These are phyloP conservation scores for Chenopodium berlandieri DNA, from an alignment of 148 eudicot species.

Conservation along the genomic window DNA sequence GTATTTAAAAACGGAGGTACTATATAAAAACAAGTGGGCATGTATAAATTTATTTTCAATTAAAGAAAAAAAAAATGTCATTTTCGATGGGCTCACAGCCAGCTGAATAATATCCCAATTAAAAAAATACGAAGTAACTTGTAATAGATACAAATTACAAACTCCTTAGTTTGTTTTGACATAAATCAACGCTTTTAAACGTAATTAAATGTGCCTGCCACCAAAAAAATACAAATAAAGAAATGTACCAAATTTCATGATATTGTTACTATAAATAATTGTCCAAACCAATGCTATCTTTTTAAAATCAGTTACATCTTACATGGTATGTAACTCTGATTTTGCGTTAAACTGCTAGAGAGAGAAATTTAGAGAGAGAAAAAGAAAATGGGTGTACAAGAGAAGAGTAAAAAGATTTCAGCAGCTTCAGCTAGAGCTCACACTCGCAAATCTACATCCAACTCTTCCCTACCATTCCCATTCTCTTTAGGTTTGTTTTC, in stretches of 20 bases:
- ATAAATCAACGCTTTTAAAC: background rate
- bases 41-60: no score
- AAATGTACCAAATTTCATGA: background rate
- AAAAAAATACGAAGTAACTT: no score
- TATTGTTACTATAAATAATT: no score
- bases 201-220: background rate
- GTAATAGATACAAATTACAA: background rate
- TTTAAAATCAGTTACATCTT: background rate
- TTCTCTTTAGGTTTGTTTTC: background rate
- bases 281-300: background rate
- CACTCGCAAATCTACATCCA: constrained; percentile 8
- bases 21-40: no score
- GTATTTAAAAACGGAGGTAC: no score
- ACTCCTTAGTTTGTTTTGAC: no score
- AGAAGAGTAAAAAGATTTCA: constrained; percentile 9
- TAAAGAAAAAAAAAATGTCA: no score
- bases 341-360: background rate
- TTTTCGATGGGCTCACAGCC: background rate
- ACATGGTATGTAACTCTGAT: background rate
- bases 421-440: constrained; percentile 18
- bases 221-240: no score
- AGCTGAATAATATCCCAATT: background rate
- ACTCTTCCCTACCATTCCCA: background rate
- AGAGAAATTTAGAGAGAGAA: background rate
- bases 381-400: background rate